A percentile compares a stretch with the other conserved stretches of the same genome.
Conservation (phyloP, 78 protist species). For the Dictyostelium citrinum region DNA sequence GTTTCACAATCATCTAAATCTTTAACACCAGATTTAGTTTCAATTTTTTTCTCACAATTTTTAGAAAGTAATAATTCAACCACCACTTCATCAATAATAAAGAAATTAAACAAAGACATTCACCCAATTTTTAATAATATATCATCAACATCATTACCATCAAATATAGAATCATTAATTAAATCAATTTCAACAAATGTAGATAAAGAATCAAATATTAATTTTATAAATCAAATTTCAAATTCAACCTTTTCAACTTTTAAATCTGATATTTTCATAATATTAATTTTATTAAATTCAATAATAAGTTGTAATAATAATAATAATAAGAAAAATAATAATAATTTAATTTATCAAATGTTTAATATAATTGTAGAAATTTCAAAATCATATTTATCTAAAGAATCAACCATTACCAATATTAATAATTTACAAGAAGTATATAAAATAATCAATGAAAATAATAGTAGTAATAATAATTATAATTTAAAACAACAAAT, state of each 20-base stretch:
- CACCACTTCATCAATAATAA: neutral
- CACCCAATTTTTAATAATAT: neutral
- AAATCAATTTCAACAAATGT: neutral
- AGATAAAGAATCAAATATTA: neutral
- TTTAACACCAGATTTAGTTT: neutral
- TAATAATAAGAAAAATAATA: neutral
- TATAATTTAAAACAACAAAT: neutral
- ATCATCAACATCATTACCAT: neutral
- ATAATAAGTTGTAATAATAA: neutral
- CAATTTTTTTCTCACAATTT: neutral
- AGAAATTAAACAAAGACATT: neutral
- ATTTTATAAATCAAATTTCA: neutral
- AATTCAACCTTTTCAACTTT: neutral
- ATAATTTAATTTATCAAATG: neutral
- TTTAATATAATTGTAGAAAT: neutral
- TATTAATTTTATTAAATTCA: neutral
- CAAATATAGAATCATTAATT: neutral
- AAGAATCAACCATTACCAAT: neutral
- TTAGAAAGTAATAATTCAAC: neutral
- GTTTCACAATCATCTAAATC: neutral
- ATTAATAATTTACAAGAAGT: neutral
- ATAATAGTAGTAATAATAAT: neutral
- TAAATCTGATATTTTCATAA: neutral
- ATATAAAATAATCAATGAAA: neutral
- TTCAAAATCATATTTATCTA: neutral